phyloP scores from a whole-genome alignment of 148 eudicot genomes.

The Chenopodium quinoa region DNA sequence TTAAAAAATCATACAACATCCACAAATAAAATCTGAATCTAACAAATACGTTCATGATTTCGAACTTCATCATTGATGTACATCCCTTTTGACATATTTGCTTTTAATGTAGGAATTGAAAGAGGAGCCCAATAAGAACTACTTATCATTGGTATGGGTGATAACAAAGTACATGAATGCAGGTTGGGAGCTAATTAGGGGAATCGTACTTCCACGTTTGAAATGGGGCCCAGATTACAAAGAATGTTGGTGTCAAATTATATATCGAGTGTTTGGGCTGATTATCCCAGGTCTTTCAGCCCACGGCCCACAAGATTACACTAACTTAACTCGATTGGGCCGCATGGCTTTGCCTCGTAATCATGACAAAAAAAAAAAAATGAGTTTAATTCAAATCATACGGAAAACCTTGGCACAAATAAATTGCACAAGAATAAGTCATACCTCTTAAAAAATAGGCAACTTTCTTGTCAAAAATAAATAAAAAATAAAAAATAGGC shows the following conservation, averaged over 20 bases:
- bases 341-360: not conserved
- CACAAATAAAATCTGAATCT: too few species aligned
- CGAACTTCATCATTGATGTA: too few species aligned
- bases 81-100: too few species aligned
- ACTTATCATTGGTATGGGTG: slow-evolving; percentile 50
- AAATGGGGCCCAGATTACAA: slow-evolving; percentile 45
- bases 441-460: too few species aligned
- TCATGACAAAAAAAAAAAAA: not conserved
- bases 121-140: slow-evolving; percentile 83
- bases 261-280: slow-evolving; percentile 48
- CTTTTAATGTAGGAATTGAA: slow-evolving; percentile 34
- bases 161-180: slow-evolving; percentile 56
- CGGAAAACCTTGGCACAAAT: too few species aligned
- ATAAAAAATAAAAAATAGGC: too few species aligned
- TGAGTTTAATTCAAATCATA: not conserved
- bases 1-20: too few species aligned
- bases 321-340: slow-evolving; percentile 55
- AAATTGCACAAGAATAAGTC: too few species aligned
- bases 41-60: too few species aligned
- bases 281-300: slow-evolving; percentile 58
- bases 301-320: slow-evolving; percentile 70
- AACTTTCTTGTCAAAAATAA: too few species aligned
- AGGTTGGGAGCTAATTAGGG: slow-evolving; percentile 64
- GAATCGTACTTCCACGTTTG: slow-evolving; percentile 43
- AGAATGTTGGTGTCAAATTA: slow-evolving; percentile 46